Evolutionary conservation across 2,329 filamentous ascomycete genomes (phyloP), one percentile per base, ranked within the genome.

Genomic region (Trichoderma simmonsii): DNA sequence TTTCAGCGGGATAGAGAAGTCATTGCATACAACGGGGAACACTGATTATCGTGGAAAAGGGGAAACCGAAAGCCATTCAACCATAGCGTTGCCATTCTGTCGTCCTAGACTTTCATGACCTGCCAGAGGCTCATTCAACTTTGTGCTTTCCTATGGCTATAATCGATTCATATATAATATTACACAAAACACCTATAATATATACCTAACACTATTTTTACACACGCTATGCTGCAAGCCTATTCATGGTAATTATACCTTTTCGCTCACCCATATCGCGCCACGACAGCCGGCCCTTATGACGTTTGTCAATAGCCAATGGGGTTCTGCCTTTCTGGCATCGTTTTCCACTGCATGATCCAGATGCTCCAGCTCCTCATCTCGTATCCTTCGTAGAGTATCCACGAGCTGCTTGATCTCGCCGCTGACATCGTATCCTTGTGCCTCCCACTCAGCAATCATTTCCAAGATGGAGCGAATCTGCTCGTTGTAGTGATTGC

Each of bases 331-430:
- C 82, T 94, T 90, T 82, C 96, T 94, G 3, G 95, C 92, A 83
- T 98, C 95, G 78, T 98, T 92, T 80, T 96, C 92, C 24, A 99
- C 92, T 0, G 96, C 96, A 83, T 97, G 93, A 80, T 99, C 96
- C 75, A 99, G 83, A 85, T 99, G 96, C 85, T 99, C 96, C 71
- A 99, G 83, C 83, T 99, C 96, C 83, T 99, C 96, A 79, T 99
- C 96, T 28, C 96, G 86, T 78, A 98, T 98, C 78, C 91, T 86
- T 77, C 95, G 88, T 75, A 98, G 86, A 30, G 93, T 93, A 43
- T 83, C 81, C 48, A 97, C 85, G 78, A 99, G 84, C 21, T 89
- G 88, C 67, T 85, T 87, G 76, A 99, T 82, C 83, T 98, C 95
- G 9, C 88, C 88, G 3, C 95, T 93, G 0, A 96, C 86, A 60